Evolutionary conservation across 2,329 filamentous ascomycete species (phyloP).

Genomic region (Cadophora sp.): DNA sequence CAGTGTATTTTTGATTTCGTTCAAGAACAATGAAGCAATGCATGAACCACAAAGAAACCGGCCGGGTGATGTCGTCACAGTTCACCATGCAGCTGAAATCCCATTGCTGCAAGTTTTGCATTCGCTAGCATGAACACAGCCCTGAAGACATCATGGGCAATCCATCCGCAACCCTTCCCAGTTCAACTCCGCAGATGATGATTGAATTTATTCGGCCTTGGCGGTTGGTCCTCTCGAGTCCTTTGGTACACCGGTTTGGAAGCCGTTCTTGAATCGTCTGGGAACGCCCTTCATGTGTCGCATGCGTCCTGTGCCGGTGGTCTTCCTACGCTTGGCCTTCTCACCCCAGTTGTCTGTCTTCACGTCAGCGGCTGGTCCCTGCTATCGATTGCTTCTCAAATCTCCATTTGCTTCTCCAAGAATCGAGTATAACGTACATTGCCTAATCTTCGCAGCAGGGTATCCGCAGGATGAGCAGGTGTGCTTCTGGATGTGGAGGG

Average conservation of each 20-base stretch:
- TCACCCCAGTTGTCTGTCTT: slow-evolving; percentile 97
- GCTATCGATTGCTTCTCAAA: slow-evolving; percentile 69
- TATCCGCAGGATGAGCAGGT: slow-evolving; percentile 96
- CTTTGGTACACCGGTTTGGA: slow-evolving; percentile 90
- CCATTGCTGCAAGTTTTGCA: slow-evolving; percentile 43
- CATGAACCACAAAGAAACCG: slow-evolving; percentile 21
- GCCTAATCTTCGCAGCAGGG: slow-evolving; percentile 94
- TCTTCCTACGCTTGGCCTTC: slow-evolving; percentile 99
- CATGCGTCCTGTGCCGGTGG: slow-evolving; percentile 95
- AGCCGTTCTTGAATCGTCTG: slow-evolving; percentile 96
- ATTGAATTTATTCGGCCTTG: slow-evolving; percentile 44
- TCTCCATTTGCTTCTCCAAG: slow-evolving; percentile 25
- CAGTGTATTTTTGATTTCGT: slow-evolving; percentile 18
- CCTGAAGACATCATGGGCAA: slow-evolving; percentile 42
- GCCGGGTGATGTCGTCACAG: slow-evolving; percentile 28
- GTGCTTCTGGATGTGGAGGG: slow-evolving; percentile 99
- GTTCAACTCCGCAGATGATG: slow-evolving; percentile 44
- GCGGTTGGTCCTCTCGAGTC: slow-evolving; percentile 71
- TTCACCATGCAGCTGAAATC: slow-evolving; percentile 31
- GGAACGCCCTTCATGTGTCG: slow-evolving; percentile 91
- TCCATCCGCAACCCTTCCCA: slow-evolving; percentile 44
- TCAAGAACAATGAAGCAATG: slow-evolving; percentile 20
- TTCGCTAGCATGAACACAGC: slow-evolving; percentile 44
- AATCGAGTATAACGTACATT: slow-evolving; percentile 76
- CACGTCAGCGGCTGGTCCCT: slow-evolving; percentile 74